Evolutionary conservation across 1,284 basidiomycete genomes (phyloP).

Genomic region (Naganishia sp.): DNA sequence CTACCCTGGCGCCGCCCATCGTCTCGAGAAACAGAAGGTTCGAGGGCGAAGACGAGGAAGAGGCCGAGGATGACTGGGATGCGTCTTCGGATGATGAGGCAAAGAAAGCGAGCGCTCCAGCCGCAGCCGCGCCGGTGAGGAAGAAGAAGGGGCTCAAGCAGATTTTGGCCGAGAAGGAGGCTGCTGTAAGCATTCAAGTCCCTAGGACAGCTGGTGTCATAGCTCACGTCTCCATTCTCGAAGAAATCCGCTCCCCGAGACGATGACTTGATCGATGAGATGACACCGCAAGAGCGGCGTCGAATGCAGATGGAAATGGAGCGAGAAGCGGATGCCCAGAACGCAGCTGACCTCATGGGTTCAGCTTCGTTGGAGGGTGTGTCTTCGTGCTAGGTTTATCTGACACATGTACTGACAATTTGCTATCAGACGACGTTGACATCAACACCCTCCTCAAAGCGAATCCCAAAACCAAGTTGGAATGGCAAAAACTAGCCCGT

Average conservation of each 20-base stretch:
- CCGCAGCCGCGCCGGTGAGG: conserved; percentile 66
- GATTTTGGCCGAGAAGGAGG: conserved; percentile 86
- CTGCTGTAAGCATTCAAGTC: conserved; percentile 48
- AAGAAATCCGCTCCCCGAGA: conserved; percentile 55
- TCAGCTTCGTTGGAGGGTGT: conserved; percentile 60
- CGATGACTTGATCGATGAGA: conserved; percentile 75
- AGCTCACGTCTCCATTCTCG: background rate
- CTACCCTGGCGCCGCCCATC: conserved; percentile 53
- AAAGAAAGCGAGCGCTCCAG: conserved; percentile 56
- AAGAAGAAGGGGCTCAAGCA: conserved; percentile 88
- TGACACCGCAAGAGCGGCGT: conserved; percentile 65
- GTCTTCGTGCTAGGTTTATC: conserved; percentile 18
- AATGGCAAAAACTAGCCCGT: conserved; percentile 72
- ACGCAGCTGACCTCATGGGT: conserved; percentile 78
- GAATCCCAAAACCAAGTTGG: conserved; percentile 79
- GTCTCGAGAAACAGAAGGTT: conserved; percentile 66
- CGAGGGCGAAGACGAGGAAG: conserved; percentile 86
- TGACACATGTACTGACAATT: conserved; percentile 7
- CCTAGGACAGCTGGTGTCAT: background rate
- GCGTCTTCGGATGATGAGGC: conserved; percentile 75
- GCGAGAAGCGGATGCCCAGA: conserved; percentile 78
- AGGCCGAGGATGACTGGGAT: conserved; percentile 86
- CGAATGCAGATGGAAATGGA: conserved; percentile 73
- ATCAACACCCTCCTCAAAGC: conserved; percentile 69
- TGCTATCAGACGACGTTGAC: conserved; percentile 32